Conservation (phyloP, 768 basidiomycete species). For the Kondoa malvinella region DNA sequence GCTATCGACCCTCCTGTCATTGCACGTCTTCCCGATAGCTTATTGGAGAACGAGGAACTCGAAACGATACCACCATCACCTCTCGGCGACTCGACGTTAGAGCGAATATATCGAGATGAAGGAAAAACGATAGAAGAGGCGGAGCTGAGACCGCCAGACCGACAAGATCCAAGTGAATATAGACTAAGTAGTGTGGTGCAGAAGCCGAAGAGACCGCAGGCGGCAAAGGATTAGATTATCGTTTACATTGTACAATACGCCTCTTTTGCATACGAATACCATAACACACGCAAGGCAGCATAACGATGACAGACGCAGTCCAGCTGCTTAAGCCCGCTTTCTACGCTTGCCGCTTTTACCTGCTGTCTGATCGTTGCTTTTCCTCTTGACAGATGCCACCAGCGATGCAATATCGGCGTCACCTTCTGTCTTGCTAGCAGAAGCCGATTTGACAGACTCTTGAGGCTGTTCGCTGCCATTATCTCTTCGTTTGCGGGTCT, state of each 20-base stretch:
- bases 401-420: slow-evolving; percentile 42
- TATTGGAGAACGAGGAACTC: not conserved
- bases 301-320: not conserved
- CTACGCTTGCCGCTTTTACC: slow-evolving; percentile 21
- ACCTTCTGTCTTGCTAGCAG: slow-evolving; percentile 12
- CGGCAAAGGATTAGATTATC: too few relatives aligned
- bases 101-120: not conserved
- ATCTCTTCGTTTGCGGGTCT: slow-evolving; percentile 50
- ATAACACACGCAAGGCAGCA: not conserved
- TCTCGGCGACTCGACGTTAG: slow-evolving; percentile 1
- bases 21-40: not conserved
- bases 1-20: slow-evolving; percentile 4
- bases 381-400: slow-evolving; percentile 76
- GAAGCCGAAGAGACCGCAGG: not conserved
- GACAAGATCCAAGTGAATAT: not conserved
- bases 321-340: slow-evolving; percentile 4
- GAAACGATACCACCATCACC: not conserved
- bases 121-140: not conserved
- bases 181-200: not conserved
- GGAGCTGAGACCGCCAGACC: not conserved
- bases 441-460: slow-evolving; percentile 32
- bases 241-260: too few relatives aligned
- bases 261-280: too few relatives aligned
- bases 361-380: slow-evolving; percentile 35
- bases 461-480: slow-evolving; percentile 16